These are phyloP conservation scores for Miscanthus sacchariflorus DNA, from an alignment of 202 grass and related monocot genomes.

Conservation along the genomic window DNA sequence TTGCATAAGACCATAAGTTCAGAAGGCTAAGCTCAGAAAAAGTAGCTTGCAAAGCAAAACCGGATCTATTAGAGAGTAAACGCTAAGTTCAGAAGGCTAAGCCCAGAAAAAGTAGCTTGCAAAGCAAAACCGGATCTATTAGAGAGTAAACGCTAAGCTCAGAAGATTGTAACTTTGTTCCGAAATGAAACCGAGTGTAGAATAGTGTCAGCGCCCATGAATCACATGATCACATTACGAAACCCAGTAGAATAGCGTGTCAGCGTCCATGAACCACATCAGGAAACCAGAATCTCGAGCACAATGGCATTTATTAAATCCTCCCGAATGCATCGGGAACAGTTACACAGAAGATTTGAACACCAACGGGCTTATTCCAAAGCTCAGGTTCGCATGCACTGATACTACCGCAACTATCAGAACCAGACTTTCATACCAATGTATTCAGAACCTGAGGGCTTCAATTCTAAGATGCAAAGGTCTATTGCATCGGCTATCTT, in stretches of 20 bases:
- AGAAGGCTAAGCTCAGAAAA: neutral
- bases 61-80: too few species aligned
- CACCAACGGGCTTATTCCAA: neutral
- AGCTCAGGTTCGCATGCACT: too few species aligned
- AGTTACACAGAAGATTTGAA: slow-evolving; percentile 7
- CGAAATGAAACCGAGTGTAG: too few species aligned
- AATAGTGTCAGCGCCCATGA: too few species aligned
- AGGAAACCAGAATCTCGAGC: neutral
- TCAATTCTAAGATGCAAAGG: slow-evolving; percentile 1
- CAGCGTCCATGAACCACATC: too few species aligned
- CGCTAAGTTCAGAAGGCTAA: neutral
- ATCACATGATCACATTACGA: too few species aligned
- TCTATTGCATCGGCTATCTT: neutral
- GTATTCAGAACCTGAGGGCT: neutral
- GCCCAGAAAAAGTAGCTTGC: neutral
- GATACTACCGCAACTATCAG: too few species aligned
- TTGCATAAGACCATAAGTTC: neutral
- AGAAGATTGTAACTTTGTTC: neutral
- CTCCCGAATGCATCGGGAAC: neutral
- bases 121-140: neutral
- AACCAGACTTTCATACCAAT: too few species aligned
- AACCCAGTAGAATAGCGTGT: too few species aligned
- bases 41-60: neutral
- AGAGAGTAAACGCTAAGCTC: too few species aligned
- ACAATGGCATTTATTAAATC: neutral